These are phyloP conservation scores for Hypoxylon fuscum DNA, from an alignment of 495 filamentous ascomycete species.

Conservation along the genomic window DNA sequence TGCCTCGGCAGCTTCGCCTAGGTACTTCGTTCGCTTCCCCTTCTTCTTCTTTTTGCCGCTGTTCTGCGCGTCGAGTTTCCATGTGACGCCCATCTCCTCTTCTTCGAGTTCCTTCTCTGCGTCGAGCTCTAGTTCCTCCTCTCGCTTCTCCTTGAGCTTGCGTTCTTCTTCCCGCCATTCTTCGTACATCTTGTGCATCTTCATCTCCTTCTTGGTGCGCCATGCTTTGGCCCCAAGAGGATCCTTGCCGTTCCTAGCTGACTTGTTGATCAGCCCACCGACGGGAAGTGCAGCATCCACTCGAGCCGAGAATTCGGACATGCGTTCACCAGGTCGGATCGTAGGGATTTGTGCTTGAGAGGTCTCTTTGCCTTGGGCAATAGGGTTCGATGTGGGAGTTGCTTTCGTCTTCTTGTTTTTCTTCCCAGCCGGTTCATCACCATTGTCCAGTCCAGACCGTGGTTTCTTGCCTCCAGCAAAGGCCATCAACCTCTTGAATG, in stretches of 20 bases:
- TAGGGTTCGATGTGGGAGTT: background rate
- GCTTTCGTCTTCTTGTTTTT: conserved; percentile 60
- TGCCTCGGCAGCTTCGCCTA: conserved; percentile 48
- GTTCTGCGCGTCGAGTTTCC: conserved; percentile 59
- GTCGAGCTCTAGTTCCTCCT: conserved; percentile 68
- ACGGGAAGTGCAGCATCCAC: conserved; percentile 89
- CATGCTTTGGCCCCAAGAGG: conserved; percentile 64
- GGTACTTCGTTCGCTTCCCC: conserved; percentile 53
- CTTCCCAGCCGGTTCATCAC: conserved; percentile 54
- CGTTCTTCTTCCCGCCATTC: conserved; percentile 78
- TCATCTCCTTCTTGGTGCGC: conserved; percentile 80
- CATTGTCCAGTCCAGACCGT: conserved; percentile 75
- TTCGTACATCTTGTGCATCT: conserved; percentile 79
- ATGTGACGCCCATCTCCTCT: conserved; percentile 63
- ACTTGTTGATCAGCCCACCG: conserved; percentile 65
- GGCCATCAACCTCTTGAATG: conserved; percentile 84
- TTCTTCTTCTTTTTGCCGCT: conserved; percentile 57
- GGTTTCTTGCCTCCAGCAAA: conserved; percentile 65
- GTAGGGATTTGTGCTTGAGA: conserved; percentile 62
- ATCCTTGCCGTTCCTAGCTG: conserved; percentile 57
- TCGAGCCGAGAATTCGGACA: conserved; percentile 83
- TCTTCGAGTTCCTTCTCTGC: conserved; percentile 74
- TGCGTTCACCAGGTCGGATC: conserved; percentile 81
- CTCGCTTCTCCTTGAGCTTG: conserved; percentile 63
- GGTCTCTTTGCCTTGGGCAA: conserved; percentile 25